Base-by-base conservation (phyloP, 306 rosid species). In the Trifolium pratense region DNA sequence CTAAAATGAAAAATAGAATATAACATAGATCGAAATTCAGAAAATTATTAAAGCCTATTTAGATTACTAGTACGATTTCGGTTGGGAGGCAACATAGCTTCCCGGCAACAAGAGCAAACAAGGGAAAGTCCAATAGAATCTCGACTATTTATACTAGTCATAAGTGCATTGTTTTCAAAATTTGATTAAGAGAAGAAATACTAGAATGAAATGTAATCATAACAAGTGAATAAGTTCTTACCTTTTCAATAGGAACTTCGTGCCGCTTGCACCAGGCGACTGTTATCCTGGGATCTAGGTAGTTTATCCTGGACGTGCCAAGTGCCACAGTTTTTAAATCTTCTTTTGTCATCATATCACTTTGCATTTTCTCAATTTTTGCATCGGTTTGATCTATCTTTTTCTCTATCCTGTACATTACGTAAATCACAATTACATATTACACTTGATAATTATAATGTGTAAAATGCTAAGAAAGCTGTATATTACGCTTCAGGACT, bases 221-320 rank as follows among this genome's bases (percentile, higher is more conserved):
- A 23, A 76, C 32, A 56, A 66, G 49, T 25, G 31, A 63, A 65
- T 60, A 73, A 73, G 68, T 13, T 42, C 36, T 37, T 49, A 94
- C 99, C 96, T 94, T 94, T 85, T 94, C 99, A 39, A 91, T 88
- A 8, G 96, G 99, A 79, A 94, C 99, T 75, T 91, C 99, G 25
- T 91, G 96, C 77, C 99, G 91, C 82, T 94, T 94, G 88, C 99
- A 94, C 99, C 99, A 94, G 29, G 99, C 96, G 56, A 94, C 99
- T 0, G 97, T 86, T 84, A 94, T 94, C 75, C 97, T 84, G 11
- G 99, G 99, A 71, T 94, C 99, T 75, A 94, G 96, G 80, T 94
- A 94, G 85, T 94, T 94, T 68, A 91, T 88, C 80, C 91, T 94
- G 66, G 99, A 94, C 10, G 99, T 94, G 77, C 99, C 97, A 25